Conservation (phyloP, 1,139 yeast genomes). For the Eremothecium gossypii region DNA sequence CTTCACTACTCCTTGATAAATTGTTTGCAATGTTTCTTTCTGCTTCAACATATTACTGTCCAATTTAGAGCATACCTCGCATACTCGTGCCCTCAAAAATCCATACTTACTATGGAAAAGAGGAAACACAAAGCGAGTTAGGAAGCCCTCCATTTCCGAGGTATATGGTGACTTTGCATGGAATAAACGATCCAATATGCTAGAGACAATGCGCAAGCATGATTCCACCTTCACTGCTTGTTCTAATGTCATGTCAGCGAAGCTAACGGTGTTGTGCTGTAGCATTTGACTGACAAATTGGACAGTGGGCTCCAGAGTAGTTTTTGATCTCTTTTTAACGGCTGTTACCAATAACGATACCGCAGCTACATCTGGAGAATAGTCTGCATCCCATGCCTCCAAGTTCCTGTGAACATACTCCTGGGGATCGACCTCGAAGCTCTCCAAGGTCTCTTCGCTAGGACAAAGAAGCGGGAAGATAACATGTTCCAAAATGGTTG, state of each 20-base stretch:
- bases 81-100: conserved; percentile 77
- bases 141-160: conserved; percentile 59
- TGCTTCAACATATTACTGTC: conserved; percentile 53
- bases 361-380: conserved; percentile 63
- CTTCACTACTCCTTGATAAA: conserved; percentile 60
- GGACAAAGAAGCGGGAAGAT: conserved; percentile 75
- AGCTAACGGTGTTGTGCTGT: conserved; percentile 30
- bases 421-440: conserved; percentile 81
- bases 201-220: conserved; percentile 66
- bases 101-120: conserved; percentile 55
- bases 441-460: conserved; percentile 56
- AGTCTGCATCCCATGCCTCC: conserved; percentile 53
- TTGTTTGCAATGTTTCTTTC: conserved; percentile 39
- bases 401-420: conserved; percentile 78
- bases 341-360: conserved; percentile 53
- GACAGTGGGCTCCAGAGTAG: conserved; percentile 55
- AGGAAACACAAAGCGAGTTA: conserved; percentile 60
- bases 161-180: conserved; percentile 50
- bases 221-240: conserved; percentile 73
- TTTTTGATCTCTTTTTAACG: conserved; percentile 54
- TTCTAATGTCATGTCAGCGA: conserved; percentile 39
- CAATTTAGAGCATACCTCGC: conserved; percentile 66
- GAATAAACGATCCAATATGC: conserved; percentile 53
- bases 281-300: conserved; percentile 56
- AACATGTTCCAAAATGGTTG: conserved; percentile 57